A percentile compares a stretch with the other conserved stretches of the same genome.
These are phyloP conservation scores for Marsdenia floribunda DNA, from an alignment of 257 asterid species.

Conservation along the genomic window DNA sequence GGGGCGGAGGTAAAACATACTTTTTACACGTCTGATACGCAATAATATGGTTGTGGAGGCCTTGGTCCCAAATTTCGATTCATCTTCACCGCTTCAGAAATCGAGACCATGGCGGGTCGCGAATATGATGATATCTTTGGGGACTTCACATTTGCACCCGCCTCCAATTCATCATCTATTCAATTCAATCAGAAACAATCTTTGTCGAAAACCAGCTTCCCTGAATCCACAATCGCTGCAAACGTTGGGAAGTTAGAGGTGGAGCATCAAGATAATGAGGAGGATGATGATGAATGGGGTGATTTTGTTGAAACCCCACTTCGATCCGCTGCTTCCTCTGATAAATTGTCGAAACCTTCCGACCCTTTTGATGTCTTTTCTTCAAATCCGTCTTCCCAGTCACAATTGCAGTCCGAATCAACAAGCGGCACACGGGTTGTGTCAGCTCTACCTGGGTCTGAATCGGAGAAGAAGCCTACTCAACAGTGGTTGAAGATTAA, in stretches of 20 bases:
- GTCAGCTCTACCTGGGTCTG: background rate
- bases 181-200: background rate
- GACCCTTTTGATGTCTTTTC: conserved; percentile 23
- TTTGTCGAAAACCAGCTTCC: conserved; percentile 18
- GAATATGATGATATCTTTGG: conserved; percentile 66
- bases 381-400: conserved; percentile 10
- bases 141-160: conserved; percentile 61
- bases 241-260: background rate
- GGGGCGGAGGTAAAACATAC: too few relatives aligned
- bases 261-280: background rate
- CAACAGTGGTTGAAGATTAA: conserved; percentile 51
- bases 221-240: conserved; percentile 10
- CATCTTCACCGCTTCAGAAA: background rate
- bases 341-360: conserved; percentile 28
- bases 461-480: conserved; percentile 18
- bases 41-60: too few relatives aligned
- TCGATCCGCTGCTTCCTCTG: conserved; percentile 30
- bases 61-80: background rate
- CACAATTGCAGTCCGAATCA: conserved; percentile 14
- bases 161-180: conserved; percentile 12
- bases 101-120: conserved; percentile 52
- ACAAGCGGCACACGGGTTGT: background rate
- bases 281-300: conserved; percentile 72
- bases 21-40: too few relatives aligned
- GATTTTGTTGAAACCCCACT: conserved; percentile 61